Evolutionary conservation across 164 flowering plant species (phyloP), one percentile per base, ranked within the genome.

Genomic region (Magnolia changhungtana): DNA sequence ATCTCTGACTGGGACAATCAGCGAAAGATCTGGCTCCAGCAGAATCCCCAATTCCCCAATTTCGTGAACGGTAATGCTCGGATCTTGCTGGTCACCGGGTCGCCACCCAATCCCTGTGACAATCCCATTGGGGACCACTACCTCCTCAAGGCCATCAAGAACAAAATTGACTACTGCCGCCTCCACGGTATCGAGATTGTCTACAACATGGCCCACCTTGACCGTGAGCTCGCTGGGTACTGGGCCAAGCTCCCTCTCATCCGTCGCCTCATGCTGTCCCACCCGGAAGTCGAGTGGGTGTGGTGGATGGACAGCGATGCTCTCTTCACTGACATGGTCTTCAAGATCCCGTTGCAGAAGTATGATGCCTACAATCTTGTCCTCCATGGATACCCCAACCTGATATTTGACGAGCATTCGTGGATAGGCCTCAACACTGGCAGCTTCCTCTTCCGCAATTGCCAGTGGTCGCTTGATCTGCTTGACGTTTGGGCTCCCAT

Each of bases 241-340:
- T 95, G 98, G 98, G 94, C 98, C 2, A 95, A 95, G 77, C 78
- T 95, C 71, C 98, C 97, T 0, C 75, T 93, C 90, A 78, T 95
- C 67, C 78, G 98, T 72, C 76, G 87, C 72, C 75, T 93, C 72
- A 92, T 95, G 96, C 74, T 95, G 69, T 87, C 92, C 0, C 98
- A 95, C 69, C 98, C 98, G 0, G 97, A 95, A 50, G 88, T 91
- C 1, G 97, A 95, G 82, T 95, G 98, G 97, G 87, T 95, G 74
- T 92, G 98, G 98, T 95, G 98, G 98, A 91, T 95, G 93, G 98
- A 95, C 72, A 93, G 98, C 78, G 98, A 95, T 85, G 98, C 98
- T 0, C 76, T 93, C 79, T 93, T 95, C 72, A 95, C 98, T 2
- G 98, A 95, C 77, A 91, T 95, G 97, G 90, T 87, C 49, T 95